Base-by-base conservation (phyloP, 164 flowering plant species). In the Pachysandra terminalis region DNA sequence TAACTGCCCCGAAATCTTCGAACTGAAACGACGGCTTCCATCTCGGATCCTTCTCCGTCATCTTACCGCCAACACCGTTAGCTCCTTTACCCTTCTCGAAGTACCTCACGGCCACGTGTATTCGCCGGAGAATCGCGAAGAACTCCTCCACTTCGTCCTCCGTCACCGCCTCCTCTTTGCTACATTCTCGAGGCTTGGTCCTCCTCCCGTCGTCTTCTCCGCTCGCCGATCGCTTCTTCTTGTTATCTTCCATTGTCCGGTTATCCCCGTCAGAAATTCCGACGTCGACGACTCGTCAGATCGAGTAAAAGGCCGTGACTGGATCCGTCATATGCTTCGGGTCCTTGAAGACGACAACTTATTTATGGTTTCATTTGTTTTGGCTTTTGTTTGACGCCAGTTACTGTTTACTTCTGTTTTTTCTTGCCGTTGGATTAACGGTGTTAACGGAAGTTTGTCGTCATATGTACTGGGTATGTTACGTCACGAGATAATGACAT, bases 141-240 rank as follows among this genome's bases (percentile, higher is more conserved):
- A 85, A 85, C 68, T 82, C 88, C 59, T 85, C 86, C 54, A 85
- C 86, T 64, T 85, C 84, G n/a, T 69, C 83, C 59, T 81, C 85
- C 61, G 74, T 65, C 12, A 73, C 69, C 28, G 56, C 35, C 53
- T 27, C 19, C 59, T 51, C 56, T 19, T 58, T 56, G n/a, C 63
- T 64, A 1, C 23, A 58, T 48, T 16, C 59, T 51, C 54, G 26
- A 26, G 28, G 21, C 57, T 15, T 28, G 66, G 14, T 35, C 54
- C 70, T 65, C 22, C 71, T 32, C 21, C 77, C 52, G 25, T 62
- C 61, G 40, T 53, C 55, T 19, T 26, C 61, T 12, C 66, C 63
- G 64, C 52, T 45, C 10, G 9, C 35, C 49, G 28, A 9, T 28
- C 64, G 9, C 49, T 52, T 22, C 58, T 68, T 49, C 45, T 40